Base-by-base conservation (phyloP, 176 grass and related monocot genomes). In the Secale cereale region DNA sequence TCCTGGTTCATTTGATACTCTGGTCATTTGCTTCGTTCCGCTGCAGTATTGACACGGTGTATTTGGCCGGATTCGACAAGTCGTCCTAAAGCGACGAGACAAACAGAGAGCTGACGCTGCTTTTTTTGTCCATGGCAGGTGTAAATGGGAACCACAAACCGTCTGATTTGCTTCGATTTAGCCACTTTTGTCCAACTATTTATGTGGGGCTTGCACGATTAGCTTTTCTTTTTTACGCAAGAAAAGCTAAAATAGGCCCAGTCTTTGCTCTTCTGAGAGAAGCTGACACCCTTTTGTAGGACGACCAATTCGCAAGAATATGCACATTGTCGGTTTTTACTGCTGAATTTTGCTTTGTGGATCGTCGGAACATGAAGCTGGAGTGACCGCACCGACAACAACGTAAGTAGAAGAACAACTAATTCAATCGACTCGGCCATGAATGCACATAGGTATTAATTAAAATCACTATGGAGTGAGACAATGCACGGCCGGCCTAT, bases 371-470 rank as follows among this genome's bases (percentile, higher is more conserved):
- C 37, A 40, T 31, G 39, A 54, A 82, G 54, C 68, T 59, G 73
- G 35, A 85, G 29, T 29, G 80, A 81, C 48, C 79, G 70, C 87
- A 89, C 82, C 88, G 83, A 86, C 88, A 79, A 66, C n/a, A n/a
- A n/a, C n/a, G n/a, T n/a, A n/a, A n/a, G n/a, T n/a, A n/a, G n/a
- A n/a, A n/a, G n/a, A 41, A 4, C 77, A 78, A 32, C 81, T 63
- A 82, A 78, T 82, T 86, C 72, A 31, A 80, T 84, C 41, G 25
- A 82, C 61, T 43, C 65, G 1, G 41, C 43, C 88, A 86, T 86
- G 74, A 90, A 86, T 86, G 63, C 26, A 63, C 74, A 23, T 35
- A 61, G 8, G 19, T 60, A 50, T 50, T 52, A 61, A 61, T 75
- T 76, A 36, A 52, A 76, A 84, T 65, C 82, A 84, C 15, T 46